phyloP scores from a whole-genome alignment of 345 rosid species.

The Bruguiera gymnorhiza region DNA sequence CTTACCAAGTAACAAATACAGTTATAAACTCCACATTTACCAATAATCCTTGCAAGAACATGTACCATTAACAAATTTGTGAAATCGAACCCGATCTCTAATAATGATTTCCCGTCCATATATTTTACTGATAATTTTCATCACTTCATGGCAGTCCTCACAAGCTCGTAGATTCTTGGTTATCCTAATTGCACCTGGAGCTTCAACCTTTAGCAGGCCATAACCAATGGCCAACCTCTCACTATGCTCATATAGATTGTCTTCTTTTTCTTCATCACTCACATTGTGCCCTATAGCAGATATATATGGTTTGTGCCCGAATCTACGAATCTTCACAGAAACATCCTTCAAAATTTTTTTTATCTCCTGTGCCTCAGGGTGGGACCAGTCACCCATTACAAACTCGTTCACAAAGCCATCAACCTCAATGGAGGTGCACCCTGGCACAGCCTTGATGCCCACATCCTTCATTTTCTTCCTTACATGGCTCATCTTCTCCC shows the following conservation, averaged over 20 bases:
- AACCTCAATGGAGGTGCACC: constrained; percentile 21
- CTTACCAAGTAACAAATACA: no score
- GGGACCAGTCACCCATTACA: constrained; percentile 23
- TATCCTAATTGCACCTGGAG: constrained; percentile 16
- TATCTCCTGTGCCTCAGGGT: constrained; percentile 19
- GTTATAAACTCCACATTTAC: not conserved
- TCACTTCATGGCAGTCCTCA: constrained; percentile 19
- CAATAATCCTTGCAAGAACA: constrained; percentile 23
- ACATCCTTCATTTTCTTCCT: constrained; percentile 19
- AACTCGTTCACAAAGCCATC: constrained; percentile 20
- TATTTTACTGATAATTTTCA: constrained; percentile 18
- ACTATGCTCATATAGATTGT: constrained; percentile 11
- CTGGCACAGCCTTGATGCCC: constrained; percentile 19
- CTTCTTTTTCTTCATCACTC: constrained; percentile 16
- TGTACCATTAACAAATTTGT: constrained; percentile 19
- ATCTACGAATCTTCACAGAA: not conserved
- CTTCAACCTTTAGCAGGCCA: constrained; percentile 14
- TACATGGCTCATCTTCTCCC: constrained; percentile 23
- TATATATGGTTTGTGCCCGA: constrained; percentile 16
- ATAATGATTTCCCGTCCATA: constrained; percentile 16
- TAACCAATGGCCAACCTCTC: constrained; percentile 25
- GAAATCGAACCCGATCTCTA: constrained; percentile 19
- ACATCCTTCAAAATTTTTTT: constrained; percentile 4
- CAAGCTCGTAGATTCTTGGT: constrained; percentile 20
- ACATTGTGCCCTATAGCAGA: constrained; percentile 16